Base-by-base conservation (phyloP, 148 eudicot genomes). In the Vaccinium myrtillus region DNA sequence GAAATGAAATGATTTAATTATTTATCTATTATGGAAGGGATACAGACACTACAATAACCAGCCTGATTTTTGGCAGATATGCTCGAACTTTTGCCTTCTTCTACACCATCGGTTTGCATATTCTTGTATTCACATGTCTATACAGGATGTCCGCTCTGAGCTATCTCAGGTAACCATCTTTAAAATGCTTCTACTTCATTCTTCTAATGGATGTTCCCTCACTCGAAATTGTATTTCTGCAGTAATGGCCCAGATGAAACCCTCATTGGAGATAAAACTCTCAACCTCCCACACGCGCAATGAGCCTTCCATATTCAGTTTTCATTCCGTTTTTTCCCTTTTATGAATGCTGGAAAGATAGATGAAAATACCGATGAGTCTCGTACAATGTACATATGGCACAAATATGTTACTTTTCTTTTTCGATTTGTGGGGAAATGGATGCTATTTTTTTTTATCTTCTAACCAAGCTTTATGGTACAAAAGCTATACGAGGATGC, bases 101-200 rank as follows among this genome's bases (percentile, higher is more conserved):
- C 94, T 97, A 97, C 88, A 95, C 98, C 25, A 97, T 97, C 55
- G 99, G 99, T 85, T 90, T 97, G 89, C 99, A 97, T 89, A 27
- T 93, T 81, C 90, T 97, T 77, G 99, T 97, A 15, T 97, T 97
- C 87, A 93, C 98, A n/a, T 97, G 99, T 82, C 92, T 97, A 23
- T 97, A 97, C 88, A 91, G 95, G 89, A 97, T 97, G 99, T 95
- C 98, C 67, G 94, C 99, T 70, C 90, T 93, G 73, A 97, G 99
- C 91, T 90, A 97, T 90, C 90, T 97, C 82, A 97, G 99, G 99
- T 97, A 92, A 81, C 39, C 15, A 48, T 77, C 54, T 84, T 69
- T 50, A 7, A 82, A 51, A 15, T 23, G 48, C 75, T 75, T 49
- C 36, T 27, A 6, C 54, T 79, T 51, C 39, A 46, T 82, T 16